phyloP scores from a whole-genome alignment of 371 early-diverging fungal species.

The Mucor mucedo region DNA sequence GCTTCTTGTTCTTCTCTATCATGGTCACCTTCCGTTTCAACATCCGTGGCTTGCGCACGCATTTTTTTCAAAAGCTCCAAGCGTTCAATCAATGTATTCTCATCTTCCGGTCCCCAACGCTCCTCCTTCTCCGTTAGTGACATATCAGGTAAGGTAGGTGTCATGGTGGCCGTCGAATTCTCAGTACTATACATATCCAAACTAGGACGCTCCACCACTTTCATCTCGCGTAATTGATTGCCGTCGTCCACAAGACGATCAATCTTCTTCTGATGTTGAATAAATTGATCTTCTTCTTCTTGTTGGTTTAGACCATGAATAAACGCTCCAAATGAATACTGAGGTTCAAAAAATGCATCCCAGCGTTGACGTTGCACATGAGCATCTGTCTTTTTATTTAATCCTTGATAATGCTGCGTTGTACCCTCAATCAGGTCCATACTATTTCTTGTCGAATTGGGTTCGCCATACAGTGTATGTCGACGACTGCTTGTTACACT shows the following conservation, averaged over 20 bases:
- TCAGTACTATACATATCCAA: conserved; percentile 10
- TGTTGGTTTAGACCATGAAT: conserved; percentile 14
- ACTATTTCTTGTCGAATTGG: conserved; percentile 18
- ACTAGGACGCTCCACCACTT: conserved; percentile 2
- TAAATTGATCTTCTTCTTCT: conserved; percentile 5
- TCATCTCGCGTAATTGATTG: conserved; percentile 1
- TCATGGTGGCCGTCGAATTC: conserved; percentile 1
- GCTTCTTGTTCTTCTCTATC: conserved; percentile 1
- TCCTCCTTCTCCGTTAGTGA: neutral
- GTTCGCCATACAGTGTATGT: neutral
- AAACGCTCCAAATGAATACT: conserved; percentile 31
- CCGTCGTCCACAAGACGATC: conserved; percentile 23
- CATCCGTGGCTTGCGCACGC: conserved; percentile 7
- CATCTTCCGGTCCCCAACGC: conserved; percentile 12
- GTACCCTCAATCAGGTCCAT: conserved; percentile 29
- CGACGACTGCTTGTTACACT: no score
- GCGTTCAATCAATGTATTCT: conserved; percentile 17
- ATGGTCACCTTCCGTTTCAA: neutral
- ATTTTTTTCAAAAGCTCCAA: conserved; percentile 28
- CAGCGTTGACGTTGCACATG: conserved; percentile 27
- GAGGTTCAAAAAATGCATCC: conserved; percentile 33
- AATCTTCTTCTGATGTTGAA: conserved; percentile 19
- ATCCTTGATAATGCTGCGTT: neutral
- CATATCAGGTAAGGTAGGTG: conserved; percentile 20
- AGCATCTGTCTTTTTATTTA: conserved; percentile 6